Conservation (phyloP, 345 rosid genomes). For the Hevea brasiliensis region DNA sequence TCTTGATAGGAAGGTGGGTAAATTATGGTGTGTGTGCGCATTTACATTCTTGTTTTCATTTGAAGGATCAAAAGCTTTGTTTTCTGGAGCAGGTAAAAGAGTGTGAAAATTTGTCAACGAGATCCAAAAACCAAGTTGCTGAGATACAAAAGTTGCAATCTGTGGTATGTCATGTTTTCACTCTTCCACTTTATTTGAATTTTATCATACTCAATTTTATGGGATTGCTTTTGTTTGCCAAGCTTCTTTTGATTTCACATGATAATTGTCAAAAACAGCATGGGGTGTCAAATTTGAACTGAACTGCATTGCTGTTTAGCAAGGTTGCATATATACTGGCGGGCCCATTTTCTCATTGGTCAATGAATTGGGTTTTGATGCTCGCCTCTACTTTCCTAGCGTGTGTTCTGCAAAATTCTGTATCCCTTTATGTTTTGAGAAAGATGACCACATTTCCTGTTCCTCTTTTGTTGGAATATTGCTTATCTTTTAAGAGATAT, state of each 20-base stretch:
- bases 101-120: conserved; percentile 54
- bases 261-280: not conserved
- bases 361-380: too few species aligned
- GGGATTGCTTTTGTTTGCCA: not conserved
- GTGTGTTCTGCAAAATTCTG: not conserved
- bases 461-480: not conserved
- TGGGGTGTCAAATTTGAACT: not conserved
- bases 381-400: too few species aligned
- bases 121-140: conserved; percentile 57
- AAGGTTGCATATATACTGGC: not conserved
- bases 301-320: not conserved
- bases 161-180: conserved; percentile 52
- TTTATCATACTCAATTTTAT: not conserved
- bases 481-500: not conserved
- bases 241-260: not conserved
- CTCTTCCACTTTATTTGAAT: not conserved
- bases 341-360: not conserved
- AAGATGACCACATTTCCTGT: not conserved
- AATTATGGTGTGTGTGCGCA: not conserved
- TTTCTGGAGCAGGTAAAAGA: conserved; percentile 63
- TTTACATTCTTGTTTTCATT: conserved; percentile 15
- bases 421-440: too few species aligned
- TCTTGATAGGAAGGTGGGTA: conserved; percentile 74
- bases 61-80: conserved; percentile 17
- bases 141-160: conserved; percentile 63